A percentile compares a stretch with the other conserved stretches of the same genome.
Conservation (phyloP, 257 asterid genomes). For the Nicotiana knightiana region DNA sequence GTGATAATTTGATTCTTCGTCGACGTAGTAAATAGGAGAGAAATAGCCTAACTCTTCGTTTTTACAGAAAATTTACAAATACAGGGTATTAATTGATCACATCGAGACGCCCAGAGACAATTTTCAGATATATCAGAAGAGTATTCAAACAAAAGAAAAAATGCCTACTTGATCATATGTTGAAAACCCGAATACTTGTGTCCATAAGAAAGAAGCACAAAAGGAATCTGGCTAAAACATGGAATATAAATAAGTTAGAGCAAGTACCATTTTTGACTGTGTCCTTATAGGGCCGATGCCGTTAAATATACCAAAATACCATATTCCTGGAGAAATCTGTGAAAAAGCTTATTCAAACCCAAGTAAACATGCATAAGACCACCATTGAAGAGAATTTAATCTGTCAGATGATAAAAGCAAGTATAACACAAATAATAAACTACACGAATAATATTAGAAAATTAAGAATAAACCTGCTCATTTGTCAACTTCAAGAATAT, state of each 20-base stretch:
- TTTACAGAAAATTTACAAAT: neutral
- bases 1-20: neutral
- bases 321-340: conserved; percentile 85
- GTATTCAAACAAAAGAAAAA: neutral
- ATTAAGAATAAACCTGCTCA: conserved; percentile 61
- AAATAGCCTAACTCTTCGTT: too few relatives aligned
- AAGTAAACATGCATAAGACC: neutral
- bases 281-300: conserved; percentile 90
- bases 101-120: neutral
- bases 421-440: neutral
- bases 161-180: neutral
- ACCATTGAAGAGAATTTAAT: neutral
- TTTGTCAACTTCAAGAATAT: conserved; percentile 54
- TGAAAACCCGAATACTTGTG: neutral
- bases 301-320: conserved; percentile 89
- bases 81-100: neutral
- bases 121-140: neutral
- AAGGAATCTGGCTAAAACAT: neutral
- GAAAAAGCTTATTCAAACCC: conserved; percentile 12
- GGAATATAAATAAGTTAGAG: conserved; percentile 1
- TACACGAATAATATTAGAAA: neutral
- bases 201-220: neutral
- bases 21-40: neutral
- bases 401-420: neutral
- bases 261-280: conserved; percentile 86